These are phyloP conservation scores for Pseudonectria foliicola DNA, from an alignment of 2,329 filamentous ascomycete genomes.

Conservation along the genomic window DNA sequence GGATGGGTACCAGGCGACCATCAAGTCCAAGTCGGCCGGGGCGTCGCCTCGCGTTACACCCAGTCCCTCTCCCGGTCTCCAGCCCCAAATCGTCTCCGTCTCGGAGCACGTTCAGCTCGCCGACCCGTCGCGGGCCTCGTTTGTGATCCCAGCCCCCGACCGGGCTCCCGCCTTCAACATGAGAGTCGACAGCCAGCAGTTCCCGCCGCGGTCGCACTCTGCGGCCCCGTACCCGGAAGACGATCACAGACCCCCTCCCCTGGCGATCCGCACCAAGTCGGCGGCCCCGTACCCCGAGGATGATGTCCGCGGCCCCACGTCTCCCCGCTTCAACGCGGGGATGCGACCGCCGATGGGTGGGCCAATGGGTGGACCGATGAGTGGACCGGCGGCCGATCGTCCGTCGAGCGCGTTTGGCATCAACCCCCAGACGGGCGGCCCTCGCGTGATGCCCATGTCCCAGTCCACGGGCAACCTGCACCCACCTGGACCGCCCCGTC, in stretches of 20 bases:
- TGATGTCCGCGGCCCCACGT: constrained; percentile 30
- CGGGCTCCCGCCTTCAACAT: constrained; percentile 46
- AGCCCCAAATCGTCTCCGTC: constrained; percentile 30
- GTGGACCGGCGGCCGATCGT: constrained; percentile 39
- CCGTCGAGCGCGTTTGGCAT: constrained; percentile 48
- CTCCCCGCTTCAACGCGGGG: constrained; percentile 38
- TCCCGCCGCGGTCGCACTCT: constrained; percentile 40
- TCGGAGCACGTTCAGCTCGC: constrained; percentile 38
- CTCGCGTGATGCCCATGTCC: constrained; percentile 32
- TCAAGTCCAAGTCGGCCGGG: constrained; percentile 11
- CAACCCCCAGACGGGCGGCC: constrained; percentile 34
- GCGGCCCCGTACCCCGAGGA: constrained; percentile 48
- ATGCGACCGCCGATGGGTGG: constrained; percentile 30
- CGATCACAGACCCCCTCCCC: constrained; percentile 42
- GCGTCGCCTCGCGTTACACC: constrained; percentile 13
- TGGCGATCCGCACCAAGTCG: constrained; percentile 35
- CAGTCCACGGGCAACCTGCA: constrained; percentile 42
- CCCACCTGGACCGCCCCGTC: constrained; percentile 18
- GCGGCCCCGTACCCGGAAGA: constrained; percentile 66
- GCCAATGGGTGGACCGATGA: too few relatives aligned
- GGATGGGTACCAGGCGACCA: constrained; percentile 10
- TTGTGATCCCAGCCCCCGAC: constrained; percentile 25
- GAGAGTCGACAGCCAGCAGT: constrained; percentile 33
- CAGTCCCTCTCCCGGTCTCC: constrained; percentile 33
- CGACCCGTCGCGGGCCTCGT: constrained; percentile 37